Percentiles rank a stretch among this genome's conserved stretches.
These are phyloP conservation scores for Alternaria gansuensis DNA, from an alignment of 2,329 filamentous ascomycete genomes.

Conservation along the genomic window DNA sequence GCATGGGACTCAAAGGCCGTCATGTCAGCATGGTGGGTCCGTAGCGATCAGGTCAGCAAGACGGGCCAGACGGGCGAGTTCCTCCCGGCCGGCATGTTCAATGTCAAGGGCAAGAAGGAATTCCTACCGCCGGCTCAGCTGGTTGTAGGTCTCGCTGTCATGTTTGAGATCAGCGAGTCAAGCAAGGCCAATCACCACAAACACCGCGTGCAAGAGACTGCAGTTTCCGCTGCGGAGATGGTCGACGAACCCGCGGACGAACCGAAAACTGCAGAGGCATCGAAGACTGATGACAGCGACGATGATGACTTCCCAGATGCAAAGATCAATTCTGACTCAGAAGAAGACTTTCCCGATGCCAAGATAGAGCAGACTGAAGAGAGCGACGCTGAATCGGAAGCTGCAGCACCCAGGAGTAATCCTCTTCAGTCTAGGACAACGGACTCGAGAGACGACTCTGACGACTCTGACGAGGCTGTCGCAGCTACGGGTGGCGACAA, in stretches of 20 bases:
- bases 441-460: slow-evolving; percentile 25
- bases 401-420: slow-evolving; percentile 44
- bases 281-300: slow-evolving; percentile 43
- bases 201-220: slow-evolving; percentile 67
- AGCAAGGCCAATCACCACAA: slow-evolving; percentile 83
- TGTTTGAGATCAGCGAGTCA: slow-evolving; percentile 89
- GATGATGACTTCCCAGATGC: slow-evolving; percentile 59
- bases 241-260: slow-evolving; percentile 29
- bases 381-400: slow-evolving; percentile 49
- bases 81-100: slow-evolving; percentile 79
- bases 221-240: slow-evolving; percentile 34
- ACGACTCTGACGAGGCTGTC: slow-evolving; percentile 39
- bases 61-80: slow-evolving; percentile 81
- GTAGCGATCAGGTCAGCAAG: slow-evolving; percentile 89
- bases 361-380: slow-evolving; percentile 50
- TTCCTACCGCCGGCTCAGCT: slow-evolving; percentile 87
- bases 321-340: slow-evolving; percentile 49
- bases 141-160: slow-evolving; percentile 83
- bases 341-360: slow-evolving; percentile 59
- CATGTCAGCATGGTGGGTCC: slow-evolving; percentile 97
- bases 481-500: slow-evolving; percentile 14
- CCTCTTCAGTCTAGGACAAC: slow-evolving; percentile 50
- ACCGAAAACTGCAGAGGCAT: slow-evolving; percentile 26
- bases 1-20: slow-evolving; percentile 97
- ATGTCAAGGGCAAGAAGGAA: slow-evolving; percentile 87